Conservation (phyloP, 805 yeast species). For the Spathaspora boniae region DNA sequence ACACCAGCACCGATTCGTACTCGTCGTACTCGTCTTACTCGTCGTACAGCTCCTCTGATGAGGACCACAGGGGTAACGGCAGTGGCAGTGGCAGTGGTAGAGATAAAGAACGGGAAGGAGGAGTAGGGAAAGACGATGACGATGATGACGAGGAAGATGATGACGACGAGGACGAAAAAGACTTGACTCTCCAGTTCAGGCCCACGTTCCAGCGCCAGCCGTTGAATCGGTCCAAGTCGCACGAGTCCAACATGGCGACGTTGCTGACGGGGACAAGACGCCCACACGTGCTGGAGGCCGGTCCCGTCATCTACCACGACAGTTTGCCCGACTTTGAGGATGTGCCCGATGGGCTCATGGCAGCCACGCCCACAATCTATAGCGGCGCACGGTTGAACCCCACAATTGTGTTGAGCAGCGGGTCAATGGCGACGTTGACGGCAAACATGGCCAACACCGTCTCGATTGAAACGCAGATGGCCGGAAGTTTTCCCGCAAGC, state of each 20-base stretch:
- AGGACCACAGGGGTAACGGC: too few relatives aligned
- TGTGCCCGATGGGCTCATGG: constrained; percentile 38
- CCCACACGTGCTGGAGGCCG: constrained; percentile 16
- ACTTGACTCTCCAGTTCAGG: constrained; percentile 42
- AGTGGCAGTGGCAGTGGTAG: too few relatives aligned
- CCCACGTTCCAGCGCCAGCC: too few relatives aligned
- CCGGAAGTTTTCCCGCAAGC: too few relatives aligned
- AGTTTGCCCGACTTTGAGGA: constrained; percentile 36
- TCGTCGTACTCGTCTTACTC: constrained; percentile 8
- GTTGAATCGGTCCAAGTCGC: constrained; percentile 37
- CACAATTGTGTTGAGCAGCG: constrained; percentile 3
- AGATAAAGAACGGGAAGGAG: too few relatives aligned
- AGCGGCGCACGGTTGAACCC: constrained; percentile 1
- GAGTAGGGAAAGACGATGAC: too few relatives aligned
- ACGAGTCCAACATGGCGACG: constrained; percentile 38
- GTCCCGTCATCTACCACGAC: constrained; percentile 31
- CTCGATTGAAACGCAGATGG: background rate
- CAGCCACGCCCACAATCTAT: constrained; percentile 18
- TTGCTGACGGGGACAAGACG: constrained; percentile 15
- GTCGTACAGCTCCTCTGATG: constrained; percentile 10
- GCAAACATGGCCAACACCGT: background rate
- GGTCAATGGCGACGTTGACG: constrained; percentile 4
- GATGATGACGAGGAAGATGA: constrained; percentile 12
- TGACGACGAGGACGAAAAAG: constrained; percentile 31
- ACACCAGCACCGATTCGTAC: constrained; percentile 12